A percentile compares a stretch with the other conserved stretches of the same genome.
Evolutionary conservation across 345 rosid species (phyloP).

Genomic region (Salix dunnii): DNA sequence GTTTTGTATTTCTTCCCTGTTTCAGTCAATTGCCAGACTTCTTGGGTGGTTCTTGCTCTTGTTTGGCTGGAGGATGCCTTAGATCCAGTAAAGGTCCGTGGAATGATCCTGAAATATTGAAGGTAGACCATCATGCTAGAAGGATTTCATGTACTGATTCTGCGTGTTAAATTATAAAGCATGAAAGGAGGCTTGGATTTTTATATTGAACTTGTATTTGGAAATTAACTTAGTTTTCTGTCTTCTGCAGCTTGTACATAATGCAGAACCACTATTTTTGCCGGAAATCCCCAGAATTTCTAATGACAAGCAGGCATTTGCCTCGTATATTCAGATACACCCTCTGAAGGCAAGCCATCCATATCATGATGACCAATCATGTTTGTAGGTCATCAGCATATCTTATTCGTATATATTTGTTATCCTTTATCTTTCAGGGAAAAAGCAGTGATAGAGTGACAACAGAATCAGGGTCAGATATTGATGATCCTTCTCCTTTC

Average conservation of each 20-base stretch:
- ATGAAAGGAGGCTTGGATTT: constrained; percentile 20
- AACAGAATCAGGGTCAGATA: constrained; percentile 60
- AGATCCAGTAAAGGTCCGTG: constrained; percentile 94
- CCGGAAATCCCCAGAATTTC: constrained; percentile 58
- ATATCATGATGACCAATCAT: not conserved
- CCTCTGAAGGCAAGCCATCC: constrained; percentile 47
- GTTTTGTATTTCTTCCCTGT: constrained; percentile 6
- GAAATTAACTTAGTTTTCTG: constrained; percentile 19
- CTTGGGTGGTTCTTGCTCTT: constrained; percentile 89
- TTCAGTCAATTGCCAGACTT: constrained; percentile 93
- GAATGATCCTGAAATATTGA: constrained; percentile 86
- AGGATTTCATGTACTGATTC: not conserved
- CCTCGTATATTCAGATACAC: constrained; percentile 45
- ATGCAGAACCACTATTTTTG: constrained; percentile 53
- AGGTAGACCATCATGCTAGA: constrained; percentile 44
- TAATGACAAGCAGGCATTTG: constrained; percentile 39
- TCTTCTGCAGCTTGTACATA: constrained; percentile 56
- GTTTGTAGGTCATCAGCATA: not conserved
- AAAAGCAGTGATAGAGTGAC: constrained; percentile 42
- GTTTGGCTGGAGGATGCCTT: constrained; percentile 82
- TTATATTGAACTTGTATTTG: constrained; percentile 8
- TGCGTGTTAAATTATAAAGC: constrained; percentile 1
- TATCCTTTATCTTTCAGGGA: constrained; percentile 41
- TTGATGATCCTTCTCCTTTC: constrained; percentile 50
- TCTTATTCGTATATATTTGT: constrained; percentile 11